Percentiles rank a stretch among this genome's conserved stretches.
Evolutionary conservation across 345 rosid species (phyloP).

Genomic region (Fremontodendron californicum): DNA sequence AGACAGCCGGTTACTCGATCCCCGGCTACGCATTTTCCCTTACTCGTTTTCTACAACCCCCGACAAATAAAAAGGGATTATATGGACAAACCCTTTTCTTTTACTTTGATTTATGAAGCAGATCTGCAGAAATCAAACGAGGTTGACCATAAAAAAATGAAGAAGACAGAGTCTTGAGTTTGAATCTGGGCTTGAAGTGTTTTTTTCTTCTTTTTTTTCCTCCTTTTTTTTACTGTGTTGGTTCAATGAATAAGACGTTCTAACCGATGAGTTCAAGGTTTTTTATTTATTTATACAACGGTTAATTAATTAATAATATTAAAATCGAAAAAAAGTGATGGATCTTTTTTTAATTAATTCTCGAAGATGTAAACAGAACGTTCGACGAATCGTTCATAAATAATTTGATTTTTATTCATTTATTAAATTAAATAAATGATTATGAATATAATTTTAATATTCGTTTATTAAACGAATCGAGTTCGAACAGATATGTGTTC

Average conservation of each 20-base stretch:
- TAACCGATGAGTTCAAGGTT: background rate
- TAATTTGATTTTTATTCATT: too few species aligned
- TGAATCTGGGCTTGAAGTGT: background rate
- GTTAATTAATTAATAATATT: too few species aligned
- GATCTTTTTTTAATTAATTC: too few species aligned
- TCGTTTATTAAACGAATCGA: too few species aligned
- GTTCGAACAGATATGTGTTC: too few species aligned
- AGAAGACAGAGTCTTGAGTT: background rate
- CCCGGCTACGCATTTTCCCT: conserved; percentile 35
- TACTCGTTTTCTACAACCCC: background rate
- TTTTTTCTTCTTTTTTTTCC: background rate
- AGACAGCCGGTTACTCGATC: conserved; percentile 30
- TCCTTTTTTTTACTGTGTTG: background rate
- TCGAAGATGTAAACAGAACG: too few species aligned
- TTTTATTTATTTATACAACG: too few species aligned
- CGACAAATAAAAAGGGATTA: background rate
- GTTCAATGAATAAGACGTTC: background rate
- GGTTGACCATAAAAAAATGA: background rate
- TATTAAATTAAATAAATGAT: too few species aligned
- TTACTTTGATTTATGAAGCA: background rate
- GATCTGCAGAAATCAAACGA: conserved; percentile 6
- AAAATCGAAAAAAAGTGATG: too few species aligned
- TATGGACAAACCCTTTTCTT: background rate
- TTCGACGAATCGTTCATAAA: too few species aligned
- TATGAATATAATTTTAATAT: too few species aligned